Percentiles rank a stretch among this genome's conserved stretches.
phyloP scores from a whole-genome alignment of 305 asterid genomes.

The Lippia alba region DNA sequence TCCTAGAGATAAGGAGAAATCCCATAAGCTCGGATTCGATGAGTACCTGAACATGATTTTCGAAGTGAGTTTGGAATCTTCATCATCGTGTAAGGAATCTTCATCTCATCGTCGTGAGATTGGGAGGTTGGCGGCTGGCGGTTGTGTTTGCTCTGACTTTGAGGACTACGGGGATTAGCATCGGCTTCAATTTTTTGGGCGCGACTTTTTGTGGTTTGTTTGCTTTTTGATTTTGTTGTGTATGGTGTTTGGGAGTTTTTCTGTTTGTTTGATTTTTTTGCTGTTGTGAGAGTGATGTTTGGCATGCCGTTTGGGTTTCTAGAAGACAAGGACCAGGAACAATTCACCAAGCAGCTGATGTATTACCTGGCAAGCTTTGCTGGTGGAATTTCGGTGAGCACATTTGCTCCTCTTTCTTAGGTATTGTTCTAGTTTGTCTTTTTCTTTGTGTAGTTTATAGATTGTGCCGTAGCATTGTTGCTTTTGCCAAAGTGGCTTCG shows the following conservation, averaged over 20 bases:
- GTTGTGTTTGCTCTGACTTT: constrained; percentile 86
- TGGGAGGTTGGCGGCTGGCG: constrained; percentile 80
- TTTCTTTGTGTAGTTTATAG: constrained; percentile 5
- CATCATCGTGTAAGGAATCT: too few species aligned
- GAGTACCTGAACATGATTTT: too few species aligned
- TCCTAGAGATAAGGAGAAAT: too few species aligned
- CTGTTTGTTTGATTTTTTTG: constrained; percentile 8
- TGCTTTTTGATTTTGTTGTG: not conserved
- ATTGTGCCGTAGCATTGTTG: not conserved
- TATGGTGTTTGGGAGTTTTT: not conserved
- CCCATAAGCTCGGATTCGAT: too few species aligned
- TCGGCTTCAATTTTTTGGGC: constrained; percentile 88
- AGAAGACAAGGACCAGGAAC: constrained; percentile 91
- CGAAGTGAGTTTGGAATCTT: too few species aligned
- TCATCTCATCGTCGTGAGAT: constrained; percentile 39
- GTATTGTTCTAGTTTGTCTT: constrained; percentile 39
- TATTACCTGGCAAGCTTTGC: constrained; percentile 87
- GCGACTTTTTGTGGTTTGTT: constrained; percentile 58
- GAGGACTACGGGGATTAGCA: constrained; percentile 92
- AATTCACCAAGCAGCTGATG: constrained; percentile 76
- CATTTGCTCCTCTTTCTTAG: constrained; percentile 71
- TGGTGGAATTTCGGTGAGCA: constrained; percentile 95
- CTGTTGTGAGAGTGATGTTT: constrained; percentile 29
- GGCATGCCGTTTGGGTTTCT: constrained; percentile 11
- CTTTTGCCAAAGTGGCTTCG: constrained; percentile 5